Evolutionary conservation across 2,329 filamentous ascomycete species (phyloP).

Genomic region (Verticillium tricorpus): DNA sequence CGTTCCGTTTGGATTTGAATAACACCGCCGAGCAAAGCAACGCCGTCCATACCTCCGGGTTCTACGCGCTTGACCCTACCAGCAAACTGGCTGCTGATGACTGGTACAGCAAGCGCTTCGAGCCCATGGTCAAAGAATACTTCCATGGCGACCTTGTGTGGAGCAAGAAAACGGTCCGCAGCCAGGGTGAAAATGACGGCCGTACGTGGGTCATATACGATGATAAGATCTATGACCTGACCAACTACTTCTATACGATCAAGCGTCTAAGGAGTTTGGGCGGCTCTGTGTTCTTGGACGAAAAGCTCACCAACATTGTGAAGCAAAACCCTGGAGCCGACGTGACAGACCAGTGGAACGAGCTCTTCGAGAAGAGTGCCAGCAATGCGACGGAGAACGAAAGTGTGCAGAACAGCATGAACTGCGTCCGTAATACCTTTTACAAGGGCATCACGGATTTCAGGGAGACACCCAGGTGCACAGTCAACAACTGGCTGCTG

Average conservation of each 20-base stretch:
- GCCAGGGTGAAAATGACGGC: conserved; percentile 61
- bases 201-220: conserved; percentile 79
- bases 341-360: conserved; percentile 63
- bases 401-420: conserved; percentile 60
- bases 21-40: conserved; percentile 49
- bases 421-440: conserved; percentile 80
- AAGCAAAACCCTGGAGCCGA: conserved; percentile 74
- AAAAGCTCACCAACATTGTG: conserved; percentile 61
- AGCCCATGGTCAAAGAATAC: conserved; percentile 76
- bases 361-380: conserved; percentile 40
- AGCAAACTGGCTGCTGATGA: conserved; percentile 56
- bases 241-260: conserved; percentile 82
- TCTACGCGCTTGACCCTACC: conserved; percentile 46
- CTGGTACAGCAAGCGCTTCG: conserved; percentile 76
- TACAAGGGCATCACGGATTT: conserved; percentile 84
- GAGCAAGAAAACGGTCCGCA: conserved; percentile 52
- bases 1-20: conserved; percentile 58
- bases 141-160: conserved; percentile 85
- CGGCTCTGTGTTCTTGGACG: conserved; percentile 69
- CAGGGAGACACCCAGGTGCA: conserved; percentile 68
- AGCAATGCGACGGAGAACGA: conserved; percentile 47
- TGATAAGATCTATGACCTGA: conserved; percentile 78
- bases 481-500: conserved; percentile 87
- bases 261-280: conserved; percentile 47
- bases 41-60: conserved; percentile 69